Evolutionary conservation across 2,329 filamentous ascomycete species (phyloP).

Genomic region (Fusarium graminum): DNA sequence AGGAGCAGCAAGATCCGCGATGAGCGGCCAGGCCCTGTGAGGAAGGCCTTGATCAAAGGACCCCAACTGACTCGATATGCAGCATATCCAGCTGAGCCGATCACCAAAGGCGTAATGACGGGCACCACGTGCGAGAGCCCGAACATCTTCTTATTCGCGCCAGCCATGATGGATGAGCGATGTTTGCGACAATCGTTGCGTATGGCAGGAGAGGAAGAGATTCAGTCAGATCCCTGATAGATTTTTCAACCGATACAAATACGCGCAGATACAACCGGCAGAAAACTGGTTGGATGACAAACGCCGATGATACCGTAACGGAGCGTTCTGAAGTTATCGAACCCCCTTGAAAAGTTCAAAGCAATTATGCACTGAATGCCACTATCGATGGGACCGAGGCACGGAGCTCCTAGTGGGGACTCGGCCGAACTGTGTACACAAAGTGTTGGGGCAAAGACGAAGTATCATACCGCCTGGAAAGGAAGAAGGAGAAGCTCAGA

Average conservation of each 20-base stretch:
- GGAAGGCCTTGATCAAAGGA: slow-evolving; percentile 57
- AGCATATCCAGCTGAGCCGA: slow-evolving; percentile 62
- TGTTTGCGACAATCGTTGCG: slow-evolving; percentile 16
- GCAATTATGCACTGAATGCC: slow-evolving; percentile 18
- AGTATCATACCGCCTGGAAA: not conserved
- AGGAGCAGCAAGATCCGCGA: slow-evolving; percentile 66
- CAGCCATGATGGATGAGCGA: slow-evolving; percentile 49
- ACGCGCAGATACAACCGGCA: not conserved
- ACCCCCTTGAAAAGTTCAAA: slow-evolving; percentile 12
- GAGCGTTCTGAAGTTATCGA: not conserved
- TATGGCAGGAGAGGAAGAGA: slow-evolving; percentile 6
- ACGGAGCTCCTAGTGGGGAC: slow-evolving; percentile 35
- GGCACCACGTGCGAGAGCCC: slow-evolving; percentile 54
- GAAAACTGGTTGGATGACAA: not conserved
- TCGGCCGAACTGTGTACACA: slow-evolving; percentile 9
- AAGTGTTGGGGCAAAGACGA: slow-evolving; percentile 19
- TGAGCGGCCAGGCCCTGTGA: slow-evolving; percentile 67
- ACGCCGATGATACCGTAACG: slow-evolving; percentile 16
- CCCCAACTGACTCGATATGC: slow-evolving; percentile 61
- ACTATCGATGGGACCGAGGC: slow-evolving; percentile 40
- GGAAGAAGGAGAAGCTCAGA: not conserved
- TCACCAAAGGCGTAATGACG: slow-evolving; percentile 58
- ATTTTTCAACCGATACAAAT: slow-evolving; percentile 7
- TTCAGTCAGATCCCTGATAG: slow-evolving; percentile 5
- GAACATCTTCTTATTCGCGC: slow-evolving; percentile 52